Evolutionary conservation across 495 filamentous ascomycete genomes (phyloP).

Genomic region (Tuber borchii): DNA sequence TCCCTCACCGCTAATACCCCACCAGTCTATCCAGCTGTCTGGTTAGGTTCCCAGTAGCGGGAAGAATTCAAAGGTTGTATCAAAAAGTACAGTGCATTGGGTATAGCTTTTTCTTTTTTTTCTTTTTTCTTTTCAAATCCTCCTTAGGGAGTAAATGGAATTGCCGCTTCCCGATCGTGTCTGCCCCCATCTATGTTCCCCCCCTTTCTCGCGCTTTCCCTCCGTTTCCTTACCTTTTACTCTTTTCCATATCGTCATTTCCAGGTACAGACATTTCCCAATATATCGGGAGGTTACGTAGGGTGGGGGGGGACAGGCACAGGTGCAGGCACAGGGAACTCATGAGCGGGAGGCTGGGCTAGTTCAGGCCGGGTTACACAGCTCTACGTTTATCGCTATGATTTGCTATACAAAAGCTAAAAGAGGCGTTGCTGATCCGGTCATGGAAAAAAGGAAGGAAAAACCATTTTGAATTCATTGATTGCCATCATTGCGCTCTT

Average conservation of each 20-base stretch:
- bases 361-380: background rate
- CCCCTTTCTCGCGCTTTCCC: background rate
- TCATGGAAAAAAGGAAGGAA: background rate
- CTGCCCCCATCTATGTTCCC: background rate
- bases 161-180: background rate
- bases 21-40: background rate
- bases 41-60: background rate
- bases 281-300: background rate
- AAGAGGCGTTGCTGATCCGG: background rate
- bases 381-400: background rate
- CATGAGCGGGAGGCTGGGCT: background rate
- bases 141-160: background rate
- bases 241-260: background rate
- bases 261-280: background rate
- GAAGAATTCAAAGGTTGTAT: background rate
- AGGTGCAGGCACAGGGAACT: background rate
- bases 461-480: background rate
- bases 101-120: background rate
- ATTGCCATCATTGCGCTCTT: background rate
- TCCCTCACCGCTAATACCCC: background rate
- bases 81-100: slow-evolving; percentile 4
- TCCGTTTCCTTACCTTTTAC: slow-evolving; percentile 10
- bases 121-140: background rate
- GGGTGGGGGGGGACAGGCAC: background rate
- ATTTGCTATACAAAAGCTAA: background rate